Evolutionary conservation across 768 basidiomycete genomes (phyloP).

Genomic region (Pleurotus djamor): DNA sequence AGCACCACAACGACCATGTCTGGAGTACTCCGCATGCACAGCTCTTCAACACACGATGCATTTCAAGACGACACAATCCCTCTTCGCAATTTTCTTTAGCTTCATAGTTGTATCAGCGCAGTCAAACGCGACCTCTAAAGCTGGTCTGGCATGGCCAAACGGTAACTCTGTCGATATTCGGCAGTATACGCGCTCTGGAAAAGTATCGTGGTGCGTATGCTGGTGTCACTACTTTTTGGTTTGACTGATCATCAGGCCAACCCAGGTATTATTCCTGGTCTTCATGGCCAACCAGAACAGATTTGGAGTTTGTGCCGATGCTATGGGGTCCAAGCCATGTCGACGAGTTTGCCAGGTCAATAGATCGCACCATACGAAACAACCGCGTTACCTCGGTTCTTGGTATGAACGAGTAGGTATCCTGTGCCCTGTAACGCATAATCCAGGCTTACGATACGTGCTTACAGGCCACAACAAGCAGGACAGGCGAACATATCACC

Average conservation of each 20-base stretch:
- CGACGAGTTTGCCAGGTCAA: slow-evolving; percentile 35
- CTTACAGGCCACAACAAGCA: slow-evolving; percentile 24
- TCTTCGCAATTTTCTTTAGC: no score
- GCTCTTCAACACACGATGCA: no score
- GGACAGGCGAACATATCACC: slow-evolving; percentile 52
- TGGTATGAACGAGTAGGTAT: slow-evolving; percentile 52
- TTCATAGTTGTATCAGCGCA: not conserved
- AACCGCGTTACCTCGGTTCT: slow-evolving; percentile 38
- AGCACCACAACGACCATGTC: no score
- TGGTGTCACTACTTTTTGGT: not conserved
- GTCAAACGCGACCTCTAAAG: slow-evolving; percentile 28
- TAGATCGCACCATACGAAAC: slow-evolving; percentile 35
- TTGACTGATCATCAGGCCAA: not conserved
- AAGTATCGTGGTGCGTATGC: slow-evolving; percentile 45
- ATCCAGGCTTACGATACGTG: not conserved
- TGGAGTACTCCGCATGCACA: no score
- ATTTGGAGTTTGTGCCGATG: slow-evolving; percentile 56
- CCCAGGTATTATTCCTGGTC: slow-evolving; percentile 55
- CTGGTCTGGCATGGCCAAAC: slow-evolving; percentile 50
- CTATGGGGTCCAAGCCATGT: slow-evolving; percentile 44
- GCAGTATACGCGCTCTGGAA: slow-evolving; percentile 42
- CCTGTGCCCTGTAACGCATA: not conserved
- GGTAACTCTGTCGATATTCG: slow-evolving; percentile 35
- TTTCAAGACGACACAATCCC: no score
- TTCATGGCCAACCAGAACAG: slow-evolving; percentile 24